Evolutionary conservation across 352 stramenopile species (phyloP), one percentile per base, ranked within the genome.

Genomic region (Globisporangium emineosum): DNA sequence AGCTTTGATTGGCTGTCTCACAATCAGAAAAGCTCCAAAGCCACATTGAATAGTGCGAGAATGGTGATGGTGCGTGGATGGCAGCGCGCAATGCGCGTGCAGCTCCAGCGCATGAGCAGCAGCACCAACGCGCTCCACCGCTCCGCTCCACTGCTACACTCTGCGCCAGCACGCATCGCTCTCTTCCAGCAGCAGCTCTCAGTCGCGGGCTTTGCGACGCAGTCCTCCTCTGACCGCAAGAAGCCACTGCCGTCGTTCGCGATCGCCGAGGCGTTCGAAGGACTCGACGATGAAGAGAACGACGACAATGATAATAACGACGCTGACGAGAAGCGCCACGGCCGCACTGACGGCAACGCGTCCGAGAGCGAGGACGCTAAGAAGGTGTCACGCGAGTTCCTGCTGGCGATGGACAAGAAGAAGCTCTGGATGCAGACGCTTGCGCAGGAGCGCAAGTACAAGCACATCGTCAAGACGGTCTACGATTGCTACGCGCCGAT

Each of bases 401-500:
- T 76, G 10, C 58, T 65, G n/a, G 81, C 70, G 4, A 78, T 90
- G 78, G 79, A 85, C 56, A 79, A 82, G 61, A 90, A 90, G 66
- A 82, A 75, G 62, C 54, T 68, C 60, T 90, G 79, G 79, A 83
- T 90, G 77, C 71, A 78, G 62, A 63, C 64, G 51, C 76, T 89
- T 47, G 74, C 67, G 2, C 56, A 73, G 23, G 60, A 76, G 55
- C 68, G 76, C 23, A 60, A 76, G 30, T 83, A 72, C 40, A 64
- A 65, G 9, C 61, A 67, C 42, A 21, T 91, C 29, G 54, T 89
- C 43, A 79, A 86, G 55, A 69, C 67, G 50, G 78, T 89, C 15
- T 67, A 64, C 27, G 81, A 91, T 52, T 89, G 79, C 63, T 91
- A 91, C 70, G 75, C 73, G 23, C 81, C 79, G 25, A 59, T 89